Evolutionary conservation across 805 yeast species (phyloP), one percentile per base, ranked within the genome.

Genomic region (Millerozyma miso): DNA sequence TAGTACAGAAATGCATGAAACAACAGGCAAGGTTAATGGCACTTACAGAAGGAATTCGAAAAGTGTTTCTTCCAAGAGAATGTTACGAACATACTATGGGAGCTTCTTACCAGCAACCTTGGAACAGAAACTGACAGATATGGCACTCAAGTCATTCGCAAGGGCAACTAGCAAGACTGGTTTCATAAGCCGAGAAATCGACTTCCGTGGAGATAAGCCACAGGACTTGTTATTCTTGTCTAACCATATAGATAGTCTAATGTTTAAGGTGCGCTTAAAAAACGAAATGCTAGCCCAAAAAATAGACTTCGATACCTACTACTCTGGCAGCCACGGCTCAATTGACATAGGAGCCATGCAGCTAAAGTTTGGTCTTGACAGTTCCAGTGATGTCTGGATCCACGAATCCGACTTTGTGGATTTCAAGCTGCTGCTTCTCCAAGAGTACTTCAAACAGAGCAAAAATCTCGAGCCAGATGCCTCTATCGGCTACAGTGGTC

Each of bases 321-420:
- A 47, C 33, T 20, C 31, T 19, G 43, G 45, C 17, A 19, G 18
- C 14, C 19, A 38, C 8, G 40, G 35, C 12, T 19, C 19, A 5
- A 12, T 46, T n/a, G 41, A 35, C 18, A 20, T 38, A 8, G 35
- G 33, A 18, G 19, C 17, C 10, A 20, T 44, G 13, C 19, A 37
- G 10, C 29, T 33, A 4, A 36, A 36, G 6, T 40, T 42, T 29
- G 37, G 31, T 12, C 23, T 45, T 6, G 16, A 32, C 23, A 13
- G 17, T 12, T 31, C 29, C 19, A 37, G 40, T 18, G 4, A 14
- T 4, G 37, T 45, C 36, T 18, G 29, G 4, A 49, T 51, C 31
- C 46, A 49, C 35, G 50, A 49, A 31, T 32, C 41, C 14, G 55
- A 51, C 36, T 51, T 45, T 36, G 13, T 26, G 13, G 50, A 49